Base-by-base conservation (phyloP, 176 grass and related monocot genomes). In the Carex kokanica region DNA sequence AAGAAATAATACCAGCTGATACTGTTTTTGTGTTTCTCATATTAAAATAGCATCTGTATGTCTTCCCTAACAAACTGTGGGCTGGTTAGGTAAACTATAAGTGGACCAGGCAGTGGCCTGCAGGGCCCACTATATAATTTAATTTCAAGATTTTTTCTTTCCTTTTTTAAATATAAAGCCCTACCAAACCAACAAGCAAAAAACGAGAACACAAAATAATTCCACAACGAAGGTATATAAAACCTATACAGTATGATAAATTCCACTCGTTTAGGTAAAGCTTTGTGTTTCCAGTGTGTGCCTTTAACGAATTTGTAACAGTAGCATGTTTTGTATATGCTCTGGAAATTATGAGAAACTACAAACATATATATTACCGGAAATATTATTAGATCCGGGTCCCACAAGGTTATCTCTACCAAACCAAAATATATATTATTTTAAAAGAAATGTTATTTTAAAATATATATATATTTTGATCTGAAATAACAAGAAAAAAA, bases 71-170 rank as follows among this genome's bases (percentile, higher is more conserved):
- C 70, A 52, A 74, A 52, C 21, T 23, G 1, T 52, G 70, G 45
- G 70, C 47, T 74, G 7, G 70, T 74, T 74, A 74, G 70, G 70
- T 74, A 52, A 74, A 52, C 70, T 21, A 52, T 25, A 74, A 74
- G 70, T 74, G 43, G 70, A 52, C 70, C 20, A 14, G 69, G 24
- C 40, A 74, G 43, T 74, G 70, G 70, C 70, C 11, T 74, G 20
- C 3, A 74, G 43, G 71, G 11, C 21, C 43, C 41, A 74, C 71
- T 23, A 49, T 27, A 53, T n/a, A 74, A 74, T 53, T 52, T 52
- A 52, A 49, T 29, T 74, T 45, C 1, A 74, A 74, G 9, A 74
- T 24, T 74, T 74, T 52, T 52, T 40, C 14, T 69, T 69, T 40
- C 65, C 32, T 74, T 74, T 27, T 23, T 29, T 13, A 15, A 74